Percentiles rank a stretch among this genome's conserved stretches.
Conservation (phyloP, 805 yeast species). For the Pichia manshurica region DNA sequence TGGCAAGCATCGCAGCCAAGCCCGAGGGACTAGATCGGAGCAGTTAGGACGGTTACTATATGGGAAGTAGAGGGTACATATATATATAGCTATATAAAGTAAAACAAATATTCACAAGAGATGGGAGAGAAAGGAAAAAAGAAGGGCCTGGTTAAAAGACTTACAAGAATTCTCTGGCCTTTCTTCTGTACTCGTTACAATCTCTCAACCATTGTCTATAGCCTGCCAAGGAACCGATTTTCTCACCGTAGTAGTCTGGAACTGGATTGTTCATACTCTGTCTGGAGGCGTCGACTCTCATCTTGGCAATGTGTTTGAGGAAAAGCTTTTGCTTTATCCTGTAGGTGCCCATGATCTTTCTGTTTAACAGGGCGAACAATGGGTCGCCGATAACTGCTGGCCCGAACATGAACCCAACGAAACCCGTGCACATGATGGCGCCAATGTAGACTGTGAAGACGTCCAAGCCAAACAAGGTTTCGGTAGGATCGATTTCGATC, state of each 20-base stretch:
- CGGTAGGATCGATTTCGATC: slow-evolving; percentile 82
- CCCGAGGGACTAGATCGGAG: too few species aligned
- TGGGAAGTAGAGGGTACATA: too few species aligned
- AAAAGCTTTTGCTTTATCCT: slow-evolving; percentile 65
- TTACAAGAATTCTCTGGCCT: slow-evolving; percentile 67
- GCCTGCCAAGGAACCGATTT: slow-evolving; percentile 76
- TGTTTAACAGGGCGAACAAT: slow-evolving; percentile 54
- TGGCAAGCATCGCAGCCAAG: too few species aligned
- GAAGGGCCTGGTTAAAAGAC: background rate
- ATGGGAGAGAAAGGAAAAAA: background rate
- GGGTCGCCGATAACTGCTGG: slow-evolving; percentile 69
- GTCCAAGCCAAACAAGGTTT: slow-evolving; percentile 84
- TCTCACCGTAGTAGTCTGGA: slow-evolving; percentile 98
- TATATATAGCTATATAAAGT: background rate
- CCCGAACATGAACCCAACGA: slow-evolving; percentile 74
- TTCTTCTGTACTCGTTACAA: slow-evolving; percentile 83
- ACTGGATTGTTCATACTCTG: slow-evolving; percentile 92
- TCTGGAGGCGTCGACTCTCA: slow-evolving; percentile 87
- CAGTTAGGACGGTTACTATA: too few species aligned
- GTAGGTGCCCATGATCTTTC: slow-evolving; percentile 41
- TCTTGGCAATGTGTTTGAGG: slow-evolving; percentile 62
- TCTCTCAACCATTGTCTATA: slow-evolving; percentile 97
- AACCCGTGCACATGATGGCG: slow-evolving; percentile 66
- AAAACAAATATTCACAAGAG: background rate
- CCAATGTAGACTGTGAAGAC: slow-evolving; percentile 78